Conservation (phyloP, 306 rosid species). For the Ormosia semicastrata region DNA sequence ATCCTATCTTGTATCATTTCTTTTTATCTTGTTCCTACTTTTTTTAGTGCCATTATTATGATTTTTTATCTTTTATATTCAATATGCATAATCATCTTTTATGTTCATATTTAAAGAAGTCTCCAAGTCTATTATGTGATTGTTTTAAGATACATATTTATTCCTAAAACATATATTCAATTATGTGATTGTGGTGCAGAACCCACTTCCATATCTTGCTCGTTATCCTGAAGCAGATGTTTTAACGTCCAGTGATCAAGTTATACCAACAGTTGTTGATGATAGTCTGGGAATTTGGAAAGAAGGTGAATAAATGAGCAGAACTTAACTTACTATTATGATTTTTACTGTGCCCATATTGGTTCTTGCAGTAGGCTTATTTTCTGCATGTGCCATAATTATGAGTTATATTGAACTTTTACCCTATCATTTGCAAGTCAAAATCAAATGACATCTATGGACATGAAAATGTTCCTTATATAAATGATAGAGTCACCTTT, state of each 20-base stretch:
- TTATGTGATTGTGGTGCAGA: slow-evolving; percentile 62
- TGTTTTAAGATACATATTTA: slow-evolving; percentile 13
- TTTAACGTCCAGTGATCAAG: slow-evolving; percentile 95
- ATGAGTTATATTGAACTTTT: background rate
- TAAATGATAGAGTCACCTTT: slow-evolving; percentile 16
- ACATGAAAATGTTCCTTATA: background rate
- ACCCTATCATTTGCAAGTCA: background rate
- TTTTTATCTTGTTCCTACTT: background rate
- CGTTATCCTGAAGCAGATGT: slow-evolving; percentile 91
- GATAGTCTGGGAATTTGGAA: slow-evolving; percentile 84
- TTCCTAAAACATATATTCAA: slow-evolving; percentile 19
- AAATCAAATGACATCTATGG: background rate
- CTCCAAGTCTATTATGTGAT: background rate
- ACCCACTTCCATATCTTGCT: slow-evolving; percentile 94
- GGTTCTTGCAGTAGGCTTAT: background rate
- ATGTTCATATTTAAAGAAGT: slow-evolving; percentile 6
- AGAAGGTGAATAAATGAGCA: slow-evolving; percentile 58
- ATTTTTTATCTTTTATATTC: background rate
- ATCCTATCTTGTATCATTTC: background rate
- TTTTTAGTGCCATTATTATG: background rate
- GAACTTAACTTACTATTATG: background rate
- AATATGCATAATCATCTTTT: background rate
- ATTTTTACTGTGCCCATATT: background rate
- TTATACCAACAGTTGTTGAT: slow-evolving; percentile 84
- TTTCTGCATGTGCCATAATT: background rate